A percentile compares a stretch with the other conserved stretches of the same genome.
These are phyloP conservation scores for Medicago arabica DNA, from an alignment of 306 rosid genomes.

Conservation along the genomic window DNA sequence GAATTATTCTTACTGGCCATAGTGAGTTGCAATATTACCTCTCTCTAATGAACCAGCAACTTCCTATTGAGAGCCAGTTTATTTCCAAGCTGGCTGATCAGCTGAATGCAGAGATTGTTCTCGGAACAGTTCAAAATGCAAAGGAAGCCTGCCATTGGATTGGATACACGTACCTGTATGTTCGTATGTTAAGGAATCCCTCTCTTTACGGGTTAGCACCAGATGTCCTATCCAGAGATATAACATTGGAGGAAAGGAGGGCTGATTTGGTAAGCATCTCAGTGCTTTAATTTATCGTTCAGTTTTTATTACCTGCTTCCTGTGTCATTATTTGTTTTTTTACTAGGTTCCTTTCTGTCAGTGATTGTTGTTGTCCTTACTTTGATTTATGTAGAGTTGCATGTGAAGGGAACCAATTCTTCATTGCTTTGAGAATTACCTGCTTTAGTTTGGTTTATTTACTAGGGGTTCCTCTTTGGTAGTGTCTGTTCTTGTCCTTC, in stretches of 20 bases:
- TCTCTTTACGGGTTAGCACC: conserved; percentile 81
- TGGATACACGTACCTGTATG: conserved; percentile 81
- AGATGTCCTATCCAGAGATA: conserved; percentile 72
- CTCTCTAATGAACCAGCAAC: conserved; percentile 93
- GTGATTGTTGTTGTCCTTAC: conserved; percentile 11
- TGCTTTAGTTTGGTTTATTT: neutral
- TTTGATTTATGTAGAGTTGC: conserved; percentile 17
- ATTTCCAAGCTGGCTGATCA: conserved; percentile 93
- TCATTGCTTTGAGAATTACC: neutral
- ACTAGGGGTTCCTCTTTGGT: neutral
- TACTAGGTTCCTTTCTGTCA: neutral
- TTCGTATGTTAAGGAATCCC: conserved; percentile 86
- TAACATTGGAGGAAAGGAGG: conserved; percentile 78
- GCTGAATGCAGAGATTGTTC: conserved; percentile 90
- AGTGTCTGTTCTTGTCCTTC: neutral
- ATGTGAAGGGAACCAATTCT: neutral
- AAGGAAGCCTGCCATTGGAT: conserved; percentile 86
- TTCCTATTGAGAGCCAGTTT: conserved; percentile 94
- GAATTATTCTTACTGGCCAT: conserved; percentile 91
- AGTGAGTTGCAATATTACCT: conserved; percentile 92
- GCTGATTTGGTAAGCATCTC: conserved; percentile 80
- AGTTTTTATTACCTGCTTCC: conserved; percentile 1
- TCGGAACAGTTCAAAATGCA: conserved; percentile 91
- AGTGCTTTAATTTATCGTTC: neutral
- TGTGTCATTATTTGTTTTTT: conserved; percentile 20